These are phyloP conservation scores for Ceratobasidium sp. DNA, from an alignment of 1,284 basidiomycete species.

Conservation along the genomic window DNA sequence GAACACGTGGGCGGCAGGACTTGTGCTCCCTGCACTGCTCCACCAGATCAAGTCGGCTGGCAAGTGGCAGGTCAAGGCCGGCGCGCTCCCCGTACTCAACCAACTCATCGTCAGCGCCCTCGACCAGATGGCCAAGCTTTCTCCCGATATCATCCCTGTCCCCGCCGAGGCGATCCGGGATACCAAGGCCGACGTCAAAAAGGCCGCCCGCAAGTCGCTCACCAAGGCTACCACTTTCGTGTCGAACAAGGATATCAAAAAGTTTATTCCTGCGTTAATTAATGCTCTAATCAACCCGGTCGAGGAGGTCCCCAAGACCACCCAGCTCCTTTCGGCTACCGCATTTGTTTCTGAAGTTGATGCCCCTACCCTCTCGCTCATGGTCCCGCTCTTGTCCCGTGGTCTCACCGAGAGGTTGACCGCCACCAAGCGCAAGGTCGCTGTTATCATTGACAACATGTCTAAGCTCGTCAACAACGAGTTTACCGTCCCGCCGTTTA, in stretches of 20 bases:
- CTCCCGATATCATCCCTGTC: conserved; percentile 96
- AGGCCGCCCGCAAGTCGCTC: conserved; percentile 95
- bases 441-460: conserved; percentile 99
- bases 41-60: conserved; percentile 96
- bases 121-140: conserved; percentile 87
- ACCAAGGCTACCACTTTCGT: conserved; percentile 94
- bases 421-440: conserved; percentile 96
- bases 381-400: conserved; percentile 97
- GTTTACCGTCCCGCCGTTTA: conserved; percentile 94
- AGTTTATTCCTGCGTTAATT: conserved; percentile 96
- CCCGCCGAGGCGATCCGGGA: conserved; percentile 99
- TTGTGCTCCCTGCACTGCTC: conserved; percentile 91
- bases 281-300: conserved; percentile 99
- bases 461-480: conserved; percentile 97
- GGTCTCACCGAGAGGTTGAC: conserved; percentile 96
- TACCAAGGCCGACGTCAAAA: conserved; percentile 99
- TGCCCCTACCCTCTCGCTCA: conserved; percentile 87
- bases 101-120: conserved; percentile 91
- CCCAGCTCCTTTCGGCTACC: conserved; percentile 96
- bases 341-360: conserved; percentile 89
- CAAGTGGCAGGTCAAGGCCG: conserved; percentile 99
- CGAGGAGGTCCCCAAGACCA: conserved; percentile 98
- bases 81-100: conserved; percentile 87
- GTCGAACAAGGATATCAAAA: conserved; percentile 99
- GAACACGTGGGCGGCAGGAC: conserved; percentile 90